Evolutionary conservation across 345 rosid genomes (phyloP).

Genomic region (Clausena lansium): DNA sequence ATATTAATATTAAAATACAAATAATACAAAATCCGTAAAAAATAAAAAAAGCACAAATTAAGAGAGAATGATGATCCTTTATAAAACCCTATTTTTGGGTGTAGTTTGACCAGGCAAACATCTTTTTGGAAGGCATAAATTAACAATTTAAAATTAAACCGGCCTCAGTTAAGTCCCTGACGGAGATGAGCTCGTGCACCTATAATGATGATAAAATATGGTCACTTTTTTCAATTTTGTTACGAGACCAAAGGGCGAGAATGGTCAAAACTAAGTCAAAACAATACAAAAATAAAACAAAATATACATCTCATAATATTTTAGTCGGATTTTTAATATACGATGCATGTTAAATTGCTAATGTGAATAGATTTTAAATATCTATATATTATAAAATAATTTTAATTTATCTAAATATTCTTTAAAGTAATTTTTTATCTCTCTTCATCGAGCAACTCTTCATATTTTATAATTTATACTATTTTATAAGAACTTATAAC

Average conservation of each 20-base stretch:
- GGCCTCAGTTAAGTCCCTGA: background rate
- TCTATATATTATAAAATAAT: too few relatives aligned
- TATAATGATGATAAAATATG: background rate
- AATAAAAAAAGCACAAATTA: too few relatives aligned
- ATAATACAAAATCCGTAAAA: too few relatives aligned
- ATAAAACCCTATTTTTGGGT: background rate
- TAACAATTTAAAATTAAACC: background rate
- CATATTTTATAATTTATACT: too few relatives aligned
- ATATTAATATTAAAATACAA: too few relatives aligned
- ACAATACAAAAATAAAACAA: too few relatives aligned
- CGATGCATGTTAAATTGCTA: background rate
- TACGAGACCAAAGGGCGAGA: background rate
- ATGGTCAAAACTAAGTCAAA: background rate
- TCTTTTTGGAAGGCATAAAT: background rate
- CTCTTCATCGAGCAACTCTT: fast-evolving
- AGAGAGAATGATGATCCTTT: too few relatives aligned
- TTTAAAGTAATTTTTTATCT: too few relatives aligned
- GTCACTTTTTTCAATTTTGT: background rate
- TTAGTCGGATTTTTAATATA: background rate
- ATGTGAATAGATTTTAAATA: too few relatives aligned
- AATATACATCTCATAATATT: background rate
- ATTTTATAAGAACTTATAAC: too few relatives aligned
- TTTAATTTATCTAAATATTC: too few relatives aligned
- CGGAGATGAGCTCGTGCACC: background rate
- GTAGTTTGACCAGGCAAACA: slow-evolving; percentile 19